Conservation (phyloP, 2,329 filamentous ascomycete species). For the Fusarium sulawesiense region DNA sequence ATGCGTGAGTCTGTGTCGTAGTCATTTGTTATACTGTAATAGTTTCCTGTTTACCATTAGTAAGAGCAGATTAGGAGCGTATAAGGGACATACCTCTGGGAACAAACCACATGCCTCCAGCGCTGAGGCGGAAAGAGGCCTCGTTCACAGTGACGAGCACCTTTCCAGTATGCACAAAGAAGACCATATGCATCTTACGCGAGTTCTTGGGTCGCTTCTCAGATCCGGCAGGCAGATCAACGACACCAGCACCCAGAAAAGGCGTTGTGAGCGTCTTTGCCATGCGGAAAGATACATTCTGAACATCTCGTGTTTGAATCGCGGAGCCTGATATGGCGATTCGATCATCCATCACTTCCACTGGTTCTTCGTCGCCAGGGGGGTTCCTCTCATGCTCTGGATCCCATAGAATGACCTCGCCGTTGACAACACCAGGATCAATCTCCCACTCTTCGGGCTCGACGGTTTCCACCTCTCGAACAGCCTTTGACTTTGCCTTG, state of each 20-base stretch:
- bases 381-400: constrained; percentile 65
- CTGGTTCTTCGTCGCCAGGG: constrained; percentile 65
- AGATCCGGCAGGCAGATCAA: constrained; percentile 85
- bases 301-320: constrained; percentile 68
- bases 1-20: constrained; percentile 77
- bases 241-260: constrained; percentile 90
- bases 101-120: constrained; percentile 93
- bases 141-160: constrained; percentile 83
- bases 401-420: constrained; percentile 73
- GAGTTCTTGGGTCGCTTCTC: constrained; percentile 93
- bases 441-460: constrained; percentile 77
- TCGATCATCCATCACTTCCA: constrained; percentile 65
- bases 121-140: constrained; percentile 82
- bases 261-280: constrained; percentile 86
- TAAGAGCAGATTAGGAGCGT: constrained; percentile 2
- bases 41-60: constrained; percentile 75
- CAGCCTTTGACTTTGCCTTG: constrained; percentile 47
- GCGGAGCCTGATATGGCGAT: constrained; percentile 67
- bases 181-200: constrained; percentile 95
- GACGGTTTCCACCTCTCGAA: constrained; percentile 63
- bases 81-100: constrained; percentile 78
- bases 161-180: constrained; percentile 87
- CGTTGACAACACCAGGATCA: constrained; percentile 71
- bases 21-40: constrained; percentile 90
- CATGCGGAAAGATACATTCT: constrained; percentile 81